These are phyloP conservation scores for Candida xiaguanensis DNA, from an alignment of 805 yeast species.

Conservation along the genomic window DNA sequence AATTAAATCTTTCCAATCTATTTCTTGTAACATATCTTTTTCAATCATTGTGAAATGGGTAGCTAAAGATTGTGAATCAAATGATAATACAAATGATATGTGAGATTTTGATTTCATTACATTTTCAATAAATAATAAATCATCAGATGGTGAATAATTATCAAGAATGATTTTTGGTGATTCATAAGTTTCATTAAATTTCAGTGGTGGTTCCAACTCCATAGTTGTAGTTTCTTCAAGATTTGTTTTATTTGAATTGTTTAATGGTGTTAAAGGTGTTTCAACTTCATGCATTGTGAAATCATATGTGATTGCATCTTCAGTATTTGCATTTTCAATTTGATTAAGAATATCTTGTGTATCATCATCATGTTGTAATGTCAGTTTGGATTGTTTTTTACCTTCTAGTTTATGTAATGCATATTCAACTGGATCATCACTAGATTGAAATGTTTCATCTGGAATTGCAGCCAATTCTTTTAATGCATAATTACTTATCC, in stretches of 20 bases:
- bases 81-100: conserved; percentile 76
- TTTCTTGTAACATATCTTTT: conserved; percentile 72
- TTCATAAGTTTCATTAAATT: conserved; percentile 8
- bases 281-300: conserved; percentile 16
- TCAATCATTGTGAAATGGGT: conserved; percentile 86
- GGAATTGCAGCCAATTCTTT: conserved; percentile 78
- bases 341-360: conserved; percentile 36
- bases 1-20: conserved; percentile 89
- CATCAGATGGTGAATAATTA: conserved; percentile 27
- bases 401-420: conserved; percentile 84
- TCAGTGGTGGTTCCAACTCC: conserved; percentile 3
- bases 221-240: not conserved
- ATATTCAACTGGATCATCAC: conserved; percentile 66
- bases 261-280: conserved; percentile 30
- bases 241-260: conserved; percentile 5
- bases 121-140: conserved; percentile 34
- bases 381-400: conserved; percentile 21
- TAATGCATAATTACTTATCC: conserved; percentile 37
- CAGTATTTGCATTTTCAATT: conserved; percentile 38
- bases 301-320: conserved; percentile 23
- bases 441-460: conserved; percentile 61
- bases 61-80: conserved; percentile 63
- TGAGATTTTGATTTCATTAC: conserved; percentile 52
- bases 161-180: conserved; percentile 35
- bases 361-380: conserved; percentile 10